Base-by-base conservation (phyloP, 352 stramenopile species). In the Globisporangium spinosum region DNA sequence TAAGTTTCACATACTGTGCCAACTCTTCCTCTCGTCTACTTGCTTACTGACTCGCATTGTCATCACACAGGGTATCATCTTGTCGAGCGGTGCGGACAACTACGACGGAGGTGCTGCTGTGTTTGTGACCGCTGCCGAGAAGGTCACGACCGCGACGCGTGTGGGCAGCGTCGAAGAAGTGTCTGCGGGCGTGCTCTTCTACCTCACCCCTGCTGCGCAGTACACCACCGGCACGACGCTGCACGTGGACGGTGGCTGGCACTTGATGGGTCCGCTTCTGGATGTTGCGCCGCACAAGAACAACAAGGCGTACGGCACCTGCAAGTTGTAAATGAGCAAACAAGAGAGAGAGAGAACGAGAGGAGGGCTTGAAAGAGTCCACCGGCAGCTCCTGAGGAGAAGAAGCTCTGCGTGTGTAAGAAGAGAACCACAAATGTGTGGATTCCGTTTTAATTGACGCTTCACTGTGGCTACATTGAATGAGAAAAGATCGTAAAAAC, bases 111-210 rank as follows among this genome's bases (percentile, higher is more conserved):
- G 89, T 43, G 88, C 96, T 27, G 77, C 83, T 47, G 86, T 97
- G 62, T 87, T 98, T 66, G 80, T 95, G 54, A 83, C 81, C 47
- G 79, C 93, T 20, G 80, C 92, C 2, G 84, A 88, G 60, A 80
- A 80, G 15, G 81, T 96, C 55, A 97, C 94, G 27, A 58, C 72
- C 1, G 89, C 92, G 38, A 94, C 97, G 70, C 82, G 95, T 49
- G 90, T 98, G 53, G 93, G 91, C 55, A 97, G 82, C 38, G 79
- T 94, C 23, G 84, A 98, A 68, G 94, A 98, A 71, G 82, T 97
- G 32, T 82, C 81, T 53, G 85, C 80, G 15, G 81, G 82, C 13
- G 87, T 97, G 13, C 70, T 90, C 25, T 98, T 92, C 78, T 84
- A 98, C 62, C 69, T 97, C 34, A 89, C 77, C 58, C 89, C 91